Evolutionary conservation across 352 stramenopile genomes (phyloP), one percentile per base, ranked within the genome.

Genomic region (Chrysophaeum taylorii): DNA sequence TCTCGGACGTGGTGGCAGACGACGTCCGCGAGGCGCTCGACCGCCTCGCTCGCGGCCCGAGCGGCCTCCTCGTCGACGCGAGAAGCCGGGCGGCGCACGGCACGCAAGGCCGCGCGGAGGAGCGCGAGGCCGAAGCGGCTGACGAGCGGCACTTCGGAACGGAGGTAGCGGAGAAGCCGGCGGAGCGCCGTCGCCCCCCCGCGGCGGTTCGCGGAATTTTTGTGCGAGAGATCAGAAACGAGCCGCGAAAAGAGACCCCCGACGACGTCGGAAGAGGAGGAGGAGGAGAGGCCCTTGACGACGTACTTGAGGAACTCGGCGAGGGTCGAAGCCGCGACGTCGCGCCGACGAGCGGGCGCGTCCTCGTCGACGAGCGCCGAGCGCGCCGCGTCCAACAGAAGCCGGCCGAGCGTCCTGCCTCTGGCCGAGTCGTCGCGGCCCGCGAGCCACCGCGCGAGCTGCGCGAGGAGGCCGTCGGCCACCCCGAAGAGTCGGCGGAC

Each of bases 261-360:
- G 1, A 66, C 2, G 21, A 36, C 57, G 21, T 66, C 57, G 27
- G 45, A 66, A 2, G 14, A 33, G 5, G 9, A 1, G 50, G n/a
- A n/a, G n/a, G n/a, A n/a, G 12, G 45, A 33, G 45, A 33, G 27
- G 27, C 45, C 33, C 36, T 66, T 66, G 36, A 41, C 18, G 33
- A 35, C 36, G 33, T 45, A 66, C 31, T 45, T 66, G 31, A 45
- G 33, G 33, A 43, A 25, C 57, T 66, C 57, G 12, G 57, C 57
- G 33, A 66, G 33, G 4, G 57, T 36, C 2, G 2, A 5, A 9
- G 57, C 31, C 12, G 57, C 57, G 7, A 29, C 15, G 7, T 27
- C 57, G 9, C 57, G 57, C 12, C 14, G 45, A 5, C 23, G 9
- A 5, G 9, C 29, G 9, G 2, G 36, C 14, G 57, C 31, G 16